Percentiles rank a stretch among this genome's conserved stretches.
phyloP scores from a whole-genome alignment of 169 alveolate genomes.

The Plasmodium knowlesi region DNA sequence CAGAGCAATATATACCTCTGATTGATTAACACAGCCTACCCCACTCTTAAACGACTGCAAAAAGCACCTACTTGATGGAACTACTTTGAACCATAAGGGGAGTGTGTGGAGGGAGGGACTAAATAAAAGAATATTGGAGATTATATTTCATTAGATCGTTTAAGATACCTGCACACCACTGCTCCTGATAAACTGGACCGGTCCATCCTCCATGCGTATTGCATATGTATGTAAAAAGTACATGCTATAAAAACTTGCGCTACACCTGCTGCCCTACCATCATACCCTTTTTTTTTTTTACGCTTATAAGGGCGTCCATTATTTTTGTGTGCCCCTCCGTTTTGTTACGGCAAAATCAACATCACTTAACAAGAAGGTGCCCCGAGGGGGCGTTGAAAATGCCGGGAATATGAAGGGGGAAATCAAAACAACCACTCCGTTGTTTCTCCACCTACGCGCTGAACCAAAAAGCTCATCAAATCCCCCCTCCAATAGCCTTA shows the following conservation, averaged over 20 bases:
- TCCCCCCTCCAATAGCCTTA: background rate
- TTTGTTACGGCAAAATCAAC: slow-evolving; percentile 46
- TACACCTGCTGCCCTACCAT: background rate
- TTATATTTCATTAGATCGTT: background rate
- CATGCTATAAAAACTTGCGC: background rate
- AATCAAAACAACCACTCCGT: slow-evolving; percentile 1
- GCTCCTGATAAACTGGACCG: background rate
- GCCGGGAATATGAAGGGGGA: slow-evolving; percentile 65
- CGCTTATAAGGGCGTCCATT: background rate
- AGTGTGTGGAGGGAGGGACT: background rate
- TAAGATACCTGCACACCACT: background rate
- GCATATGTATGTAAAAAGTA: background rate
- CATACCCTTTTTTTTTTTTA: background rate
- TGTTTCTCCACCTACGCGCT: background rate
- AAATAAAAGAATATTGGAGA: no score
- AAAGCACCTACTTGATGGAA: background rate
- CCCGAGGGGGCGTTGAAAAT: slow-evolving; percentile 69
- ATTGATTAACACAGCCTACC: background rate
- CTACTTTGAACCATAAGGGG: background rate
- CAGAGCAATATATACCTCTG: background rate
- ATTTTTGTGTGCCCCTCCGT: slow-evolving; percentile 48
- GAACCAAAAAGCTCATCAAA: background rate
- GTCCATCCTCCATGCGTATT: background rate
- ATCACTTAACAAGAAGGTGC: slow-evolving; percentile 73
- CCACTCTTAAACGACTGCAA: background rate